Evolutionary conservation across 768 basidiomycete genomes (phyloP).

Genomic region (Omphalotus guepiniiformis): DNA sequence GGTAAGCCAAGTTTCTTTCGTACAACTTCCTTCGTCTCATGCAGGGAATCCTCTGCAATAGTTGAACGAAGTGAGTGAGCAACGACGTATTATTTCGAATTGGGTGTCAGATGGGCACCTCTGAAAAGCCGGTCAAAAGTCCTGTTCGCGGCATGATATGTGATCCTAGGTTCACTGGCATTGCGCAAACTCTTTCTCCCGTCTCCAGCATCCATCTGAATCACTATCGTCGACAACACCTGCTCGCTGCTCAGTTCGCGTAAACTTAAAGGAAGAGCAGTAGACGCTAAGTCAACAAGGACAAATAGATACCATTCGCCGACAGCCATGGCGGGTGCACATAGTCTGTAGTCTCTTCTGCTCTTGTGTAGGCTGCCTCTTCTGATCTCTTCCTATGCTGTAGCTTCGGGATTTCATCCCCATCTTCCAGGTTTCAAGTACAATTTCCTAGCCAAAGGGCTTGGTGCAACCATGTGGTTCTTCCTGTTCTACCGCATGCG

Average conservation of each 20-base stretch:
- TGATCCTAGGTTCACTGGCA: slow-evolving; percentile 35
- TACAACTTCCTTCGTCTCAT: slow-evolving; percentile 53
- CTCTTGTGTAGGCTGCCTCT: slow-evolving; percentile 5
- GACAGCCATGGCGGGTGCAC: slow-evolving; percentile 18
- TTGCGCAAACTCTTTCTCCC: slow-evolving; percentile 43
- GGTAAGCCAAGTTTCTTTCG: slow-evolving; percentile 57
- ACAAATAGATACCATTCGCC: neutral
- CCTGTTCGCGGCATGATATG: slow-evolving; percentile 38
- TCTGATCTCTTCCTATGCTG: neutral
- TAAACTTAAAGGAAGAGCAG: neutral
- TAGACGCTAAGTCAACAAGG: neutral
- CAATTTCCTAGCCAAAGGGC: slow-evolving; percentile 74
- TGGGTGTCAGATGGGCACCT: slow-evolving; percentile 37
- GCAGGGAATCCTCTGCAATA: slow-evolving; percentile 53
- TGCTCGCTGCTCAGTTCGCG: too few relatives aligned
- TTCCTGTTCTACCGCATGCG: slow-evolving; percentile 95
- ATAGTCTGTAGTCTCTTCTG: slow-evolving; percentile 13
- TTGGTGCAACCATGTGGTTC: slow-evolving; percentile 98
- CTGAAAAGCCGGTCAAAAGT: slow-evolving; percentile 51
- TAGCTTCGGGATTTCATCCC: slow-evolving; percentile 81
- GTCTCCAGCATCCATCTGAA: too few relatives aligned
- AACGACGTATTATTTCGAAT: too few relatives aligned
- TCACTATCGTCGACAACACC: too few relatives aligned
- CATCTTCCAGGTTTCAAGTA: slow-evolving; percentile 78
- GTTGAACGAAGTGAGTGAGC: neutral